Evolutionary conservation across 164 flowering plant species (phyloP).

Genomic region (Aristolochia fimbriata): DNA sequence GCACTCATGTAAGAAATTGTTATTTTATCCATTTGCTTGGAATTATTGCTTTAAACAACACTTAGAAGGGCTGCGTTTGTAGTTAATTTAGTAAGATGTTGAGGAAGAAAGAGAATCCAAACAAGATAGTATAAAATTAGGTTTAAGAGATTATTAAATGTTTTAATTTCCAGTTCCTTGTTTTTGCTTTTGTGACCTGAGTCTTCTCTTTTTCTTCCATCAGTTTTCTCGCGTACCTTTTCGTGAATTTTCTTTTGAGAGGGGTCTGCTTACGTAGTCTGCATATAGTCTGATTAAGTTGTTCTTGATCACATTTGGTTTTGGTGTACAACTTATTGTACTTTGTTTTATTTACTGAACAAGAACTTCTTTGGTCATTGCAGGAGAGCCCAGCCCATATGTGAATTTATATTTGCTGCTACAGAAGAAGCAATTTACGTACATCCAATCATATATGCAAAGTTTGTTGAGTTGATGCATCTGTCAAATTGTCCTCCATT

Average conservation of each 20-base stretch:
- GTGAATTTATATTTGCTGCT: constrained; percentile 87
- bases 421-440: constrained; percentile 85
- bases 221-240: no score
- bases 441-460: constrained; percentile 74
- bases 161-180: neutral
- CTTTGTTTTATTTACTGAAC: neutral
- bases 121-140: no score
- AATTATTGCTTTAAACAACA: no score
- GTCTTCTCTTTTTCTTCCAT: neutral
- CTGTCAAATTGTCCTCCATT: neutral
- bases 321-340: neutral
- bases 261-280: neutral
- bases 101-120: no score
- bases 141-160: no score
- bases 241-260: neutral
- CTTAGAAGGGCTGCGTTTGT: no score
- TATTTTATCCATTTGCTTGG: no score
- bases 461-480: constrained; percentile 38
- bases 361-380: constrained; percentile 5
- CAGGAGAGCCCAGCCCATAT: constrained; percentile 79
- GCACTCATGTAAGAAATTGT: no score
- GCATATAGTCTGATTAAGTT: no score
- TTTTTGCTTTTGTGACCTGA: neutral
- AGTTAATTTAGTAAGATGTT: no score
- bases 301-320: neutral